Evolutionary conservation across 805 yeast genomes (phyloP), one percentile per base, ranked within the genome.

Genomic region (Yarrowia hollandica): DNA sequence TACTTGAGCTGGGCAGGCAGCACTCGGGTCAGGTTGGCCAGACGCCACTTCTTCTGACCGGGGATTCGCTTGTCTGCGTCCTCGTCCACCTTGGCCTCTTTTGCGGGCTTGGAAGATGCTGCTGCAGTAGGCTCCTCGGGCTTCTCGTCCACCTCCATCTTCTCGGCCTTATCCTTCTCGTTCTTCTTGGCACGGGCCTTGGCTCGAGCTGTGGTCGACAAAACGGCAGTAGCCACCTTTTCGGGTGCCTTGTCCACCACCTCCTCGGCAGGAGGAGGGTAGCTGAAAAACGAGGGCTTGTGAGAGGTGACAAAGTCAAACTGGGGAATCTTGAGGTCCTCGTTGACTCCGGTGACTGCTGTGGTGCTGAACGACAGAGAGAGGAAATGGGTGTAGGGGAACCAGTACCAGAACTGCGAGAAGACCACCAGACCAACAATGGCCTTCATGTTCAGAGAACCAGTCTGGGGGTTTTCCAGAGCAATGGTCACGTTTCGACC

Each of bases 381-480:
- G 67, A 94, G 76, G 76, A 94, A 94, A 74, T 94, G 98, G 1
- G 97, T 83, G 61, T 91, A 79, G 61, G 99, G 99, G 83, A 85
- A 94, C 99, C 99, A 94, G 74, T 90, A 89, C 99, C 99, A 94
- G 70, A 88, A 88, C 75, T 94, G 99, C 10, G 87, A 77, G 70
- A 94, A 94, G 61, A 94, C 81, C 0, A 94, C 84, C 65, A 94
- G 76, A 35, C 99, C 99, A 60, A 91, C 96, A 67, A 94, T 85
- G 0, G 97, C 94, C 72, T 88, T 87, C 69, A 86, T 84, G 73
- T 94, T 92, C 64, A 94, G 79, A 18, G 96, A 90, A 62, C 90
- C 95, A 37, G 96, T 90, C 65, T 90, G 91, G 41, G 57, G 58
- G 21, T 84, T 68, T 72, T 94, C 97, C 54, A 92, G 77, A 65